These are phyloP conservation scores for Alternaria burnsii DNA, from an alignment of 2,329 filamentous ascomycete species.

Conservation along the genomic window DNA sequence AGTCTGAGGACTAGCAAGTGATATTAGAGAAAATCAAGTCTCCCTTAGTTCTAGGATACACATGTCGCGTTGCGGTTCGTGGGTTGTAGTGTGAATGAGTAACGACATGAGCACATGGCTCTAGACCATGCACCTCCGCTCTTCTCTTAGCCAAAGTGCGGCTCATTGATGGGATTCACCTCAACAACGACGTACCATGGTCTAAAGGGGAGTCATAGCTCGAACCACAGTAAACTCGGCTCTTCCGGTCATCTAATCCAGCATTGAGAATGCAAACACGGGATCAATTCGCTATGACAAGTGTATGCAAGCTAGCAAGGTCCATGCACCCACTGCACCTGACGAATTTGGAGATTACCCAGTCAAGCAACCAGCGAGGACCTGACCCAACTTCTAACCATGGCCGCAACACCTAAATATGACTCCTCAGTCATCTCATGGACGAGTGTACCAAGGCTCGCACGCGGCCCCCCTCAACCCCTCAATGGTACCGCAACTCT, in stretches of 20 bases:
- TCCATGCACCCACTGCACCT: constrained; percentile 14
- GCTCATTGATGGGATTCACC: constrained; percentile 6
- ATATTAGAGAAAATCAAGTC: no score
- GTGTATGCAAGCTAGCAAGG: constrained; percentile 16
- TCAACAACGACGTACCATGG: constrained; percentile 16
- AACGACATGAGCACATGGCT: constrained; percentile 14
- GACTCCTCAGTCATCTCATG: constrained; percentile 6
- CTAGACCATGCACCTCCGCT: constrained; percentile 11
- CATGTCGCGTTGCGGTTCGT: constrained; percentile 12
- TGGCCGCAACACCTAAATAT: constrained; percentile 13
- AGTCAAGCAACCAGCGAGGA: constrained; percentile 17
- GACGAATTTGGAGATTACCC: constrained; percentile 16
- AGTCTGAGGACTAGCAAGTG: no score
- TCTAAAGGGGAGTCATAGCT: constrained; percentile 11
- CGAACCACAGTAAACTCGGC: constrained; percentile 16
- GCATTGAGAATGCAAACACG: constrained; percentile 15
- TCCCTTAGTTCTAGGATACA: neutral
- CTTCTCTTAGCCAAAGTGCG: constrained; percentile 12
- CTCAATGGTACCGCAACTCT: constrained; percentile 13
- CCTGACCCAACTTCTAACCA: constrained; percentile 18
- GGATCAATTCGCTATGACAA: constrained; percentile 17
- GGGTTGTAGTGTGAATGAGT: constrained; percentile 12
- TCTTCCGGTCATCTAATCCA: constrained; percentile 14
- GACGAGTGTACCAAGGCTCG: constrained; percentile 9
- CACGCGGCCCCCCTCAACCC: constrained; percentile 11